Conservation (phyloP, 331 rosid species). For the Erythrophleum ivorense region DNA sequence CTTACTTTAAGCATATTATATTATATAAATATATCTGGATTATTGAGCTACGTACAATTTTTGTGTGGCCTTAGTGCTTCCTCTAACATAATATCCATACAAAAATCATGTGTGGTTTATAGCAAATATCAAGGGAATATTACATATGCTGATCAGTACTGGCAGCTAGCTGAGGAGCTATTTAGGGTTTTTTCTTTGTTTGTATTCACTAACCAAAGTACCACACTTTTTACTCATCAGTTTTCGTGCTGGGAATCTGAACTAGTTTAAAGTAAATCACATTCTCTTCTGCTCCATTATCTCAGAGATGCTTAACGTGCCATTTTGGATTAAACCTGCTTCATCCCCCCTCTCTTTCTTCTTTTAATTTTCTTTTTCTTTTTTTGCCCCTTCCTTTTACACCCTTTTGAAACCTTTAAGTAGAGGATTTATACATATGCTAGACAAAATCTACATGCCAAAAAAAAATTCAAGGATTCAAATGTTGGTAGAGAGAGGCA, state of each 20-base stretch:
- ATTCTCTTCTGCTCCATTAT: constrained; percentile 33
- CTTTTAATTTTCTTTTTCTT: background rate
- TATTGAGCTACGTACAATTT: constrained; percentile 37
- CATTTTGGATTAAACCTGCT: constrained; percentile 19
- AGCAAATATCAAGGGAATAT: constrained; percentile 34
- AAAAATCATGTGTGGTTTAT: constrained; percentile 38
- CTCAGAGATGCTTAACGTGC: background rate
- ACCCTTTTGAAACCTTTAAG: constrained; percentile 22
- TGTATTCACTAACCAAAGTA: constrained; percentile 24
- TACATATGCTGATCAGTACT: background rate
- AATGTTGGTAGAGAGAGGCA: background rate
- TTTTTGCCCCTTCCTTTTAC: background rate
- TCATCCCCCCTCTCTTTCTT: background rate
- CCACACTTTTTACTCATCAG: constrained; percentile 32
- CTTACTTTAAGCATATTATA: constrained; percentile 13
- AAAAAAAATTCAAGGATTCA: background rate
- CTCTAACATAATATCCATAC: constrained; percentile 40
- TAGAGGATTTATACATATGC: background rate
- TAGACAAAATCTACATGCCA: background rate
- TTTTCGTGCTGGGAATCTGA: constrained; percentile 29
- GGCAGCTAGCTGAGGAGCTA: constrained; percentile 21
- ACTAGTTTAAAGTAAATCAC: constrained; percentile 15
- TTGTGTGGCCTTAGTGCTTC: constrained; percentile 35
- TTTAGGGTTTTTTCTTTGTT: constrained; percentile 45
- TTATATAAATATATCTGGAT: constrained; percentile 18